Conservation (phyloP, 2,329 filamentous ascomycete species). For the Ceratocystis eucalypticola region DNA sequence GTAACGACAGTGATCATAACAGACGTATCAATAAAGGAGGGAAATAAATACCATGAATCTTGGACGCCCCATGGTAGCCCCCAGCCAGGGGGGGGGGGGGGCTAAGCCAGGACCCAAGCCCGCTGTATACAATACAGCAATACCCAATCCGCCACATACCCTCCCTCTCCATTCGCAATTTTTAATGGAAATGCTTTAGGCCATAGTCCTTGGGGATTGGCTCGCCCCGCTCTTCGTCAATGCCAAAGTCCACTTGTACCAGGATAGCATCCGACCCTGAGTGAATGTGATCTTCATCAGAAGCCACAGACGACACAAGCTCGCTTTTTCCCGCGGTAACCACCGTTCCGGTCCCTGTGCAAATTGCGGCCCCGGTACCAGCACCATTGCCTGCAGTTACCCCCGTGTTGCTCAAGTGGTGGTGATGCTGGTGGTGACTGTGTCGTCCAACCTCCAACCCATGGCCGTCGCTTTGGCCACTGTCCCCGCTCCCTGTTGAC, state of each 20-base stretch:
- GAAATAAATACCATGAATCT: background rate
- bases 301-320: constrained; percentile 22
- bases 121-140: no score
- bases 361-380: background rate
- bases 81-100: no score
- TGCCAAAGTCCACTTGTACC: constrained; percentile 28
- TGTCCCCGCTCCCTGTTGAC: constrained; percentile 14
- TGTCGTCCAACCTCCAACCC: background rate
- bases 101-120: background rate
- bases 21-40: background rate
- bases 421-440: background rate
- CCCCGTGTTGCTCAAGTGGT: background rate
- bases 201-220: constrained; percentile 17
- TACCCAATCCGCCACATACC: background rate
- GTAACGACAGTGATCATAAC: background rate
- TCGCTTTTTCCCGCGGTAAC: constrained; percentile 19
- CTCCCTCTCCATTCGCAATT: background rate
- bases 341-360: constrained; percentile 10
- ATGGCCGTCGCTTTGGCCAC: background rate
- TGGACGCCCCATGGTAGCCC: no score
- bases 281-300: constrained; percentile 7
- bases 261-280: constrained; percentile 25
- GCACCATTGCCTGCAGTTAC: background rate
- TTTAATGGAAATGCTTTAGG: constrained; percentile 13
- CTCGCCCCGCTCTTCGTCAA: constrained; percentile 23